phyloP scores from a whole-genome alignment of 2,329 filamentous ascomycete species.

The Aspergillus oerlinghausenensis region DNA sequence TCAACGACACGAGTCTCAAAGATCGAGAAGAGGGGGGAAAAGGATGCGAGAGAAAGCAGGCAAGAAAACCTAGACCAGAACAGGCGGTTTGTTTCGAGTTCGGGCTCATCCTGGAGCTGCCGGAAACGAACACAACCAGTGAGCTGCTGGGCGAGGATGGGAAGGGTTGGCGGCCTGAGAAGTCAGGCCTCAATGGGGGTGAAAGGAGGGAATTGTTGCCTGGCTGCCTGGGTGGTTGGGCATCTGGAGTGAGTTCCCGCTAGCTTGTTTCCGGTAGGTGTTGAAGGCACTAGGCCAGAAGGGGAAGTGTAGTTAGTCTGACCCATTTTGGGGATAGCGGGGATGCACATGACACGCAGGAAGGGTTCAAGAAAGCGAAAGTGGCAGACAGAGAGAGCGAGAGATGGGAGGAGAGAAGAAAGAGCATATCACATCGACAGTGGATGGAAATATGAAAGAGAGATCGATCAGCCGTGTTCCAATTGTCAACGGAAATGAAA shows the following conservation, averaged over 20 bases:
- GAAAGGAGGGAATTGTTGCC: background rate
- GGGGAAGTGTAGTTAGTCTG: conserved; percentile 1
- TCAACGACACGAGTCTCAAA: background rate
- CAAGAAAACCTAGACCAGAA: conserved; percentile 6
- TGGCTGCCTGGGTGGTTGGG: conserved; percentile 2
- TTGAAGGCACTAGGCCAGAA: conserved; percentile 4
- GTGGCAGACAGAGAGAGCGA: conserved; percentile 1
- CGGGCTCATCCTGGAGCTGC: background rate
- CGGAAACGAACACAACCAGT: conserved; percentile 8
- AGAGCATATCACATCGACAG: background rate
- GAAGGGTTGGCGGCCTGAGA: conserved; percentile 4
- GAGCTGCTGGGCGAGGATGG: background rate
- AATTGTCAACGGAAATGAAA: background rate
- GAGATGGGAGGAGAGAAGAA: background rate
- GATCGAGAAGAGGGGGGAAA: background rate
- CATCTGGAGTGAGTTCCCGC: background rate
- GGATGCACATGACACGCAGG: background rate
- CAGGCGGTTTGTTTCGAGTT: conserved; percentile 7
- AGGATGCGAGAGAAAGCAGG: background rate
- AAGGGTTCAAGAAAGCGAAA: background rate
- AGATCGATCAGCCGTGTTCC: background rate
- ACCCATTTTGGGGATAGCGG: conserved; percentile 6
- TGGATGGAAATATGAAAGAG: background rate
- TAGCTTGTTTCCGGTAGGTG: conserved; percentile 7
- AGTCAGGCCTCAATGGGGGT: conserved; percentile 4